Conservation (phyloP, 2,329 filamentous ascomycete genomes). For the Cryoendolithus antarcticus region DNA sequence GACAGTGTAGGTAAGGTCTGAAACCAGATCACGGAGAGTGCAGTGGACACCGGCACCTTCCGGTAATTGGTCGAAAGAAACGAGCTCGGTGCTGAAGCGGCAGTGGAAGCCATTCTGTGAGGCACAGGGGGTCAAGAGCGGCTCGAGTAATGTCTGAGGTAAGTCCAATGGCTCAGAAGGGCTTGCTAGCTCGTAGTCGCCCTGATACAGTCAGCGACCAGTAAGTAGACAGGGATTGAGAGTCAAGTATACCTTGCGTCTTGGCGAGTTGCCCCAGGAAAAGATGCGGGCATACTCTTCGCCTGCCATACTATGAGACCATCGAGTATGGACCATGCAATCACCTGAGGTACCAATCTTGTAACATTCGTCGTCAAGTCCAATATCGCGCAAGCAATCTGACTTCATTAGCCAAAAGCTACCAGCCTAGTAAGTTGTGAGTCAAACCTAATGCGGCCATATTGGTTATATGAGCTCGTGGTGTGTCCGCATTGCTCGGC, state of each 20-base stretch:
- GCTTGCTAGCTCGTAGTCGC: slow-evolving; percentile 29
- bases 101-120: slow-evolving; percentile 26
- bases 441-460: slow-evolving; percentile 44
- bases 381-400: slow-evolving; percentile 36
- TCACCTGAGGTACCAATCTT: slow-evolving; percentile 22
- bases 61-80: slow-evolving; percentile 15
- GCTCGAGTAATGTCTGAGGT: slow-evolving; percentile 33
- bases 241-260: too few relatives aligned
- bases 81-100: slow-evolving; percentile 29
- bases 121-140: slow-evolving; percentile 28
- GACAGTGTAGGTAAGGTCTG: slow-evolving; percentile 32
- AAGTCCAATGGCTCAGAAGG: slow-evolving; percentile 32
- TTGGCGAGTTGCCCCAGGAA: slow-evolving; percentile 32
- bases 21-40: slow-evolving; percentile 24
- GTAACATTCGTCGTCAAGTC: slow-evolving; percentile 26
- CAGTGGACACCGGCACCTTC: slow-evolving; percentile 20
- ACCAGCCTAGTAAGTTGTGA: too few relatives aligned
- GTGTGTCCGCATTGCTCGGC: slow-evolving; percentile 42
- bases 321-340: slow-evolving; percentile 30
- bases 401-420: too few relatives aligned
- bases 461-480: slow-evolving; percentile 50
- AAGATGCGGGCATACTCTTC: slow-evolving; percentile 32
- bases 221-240: too few relatives aligned
- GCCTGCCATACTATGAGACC: slow-evolving; percentile 33
- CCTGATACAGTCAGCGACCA: too few relatives aligned